Base-by-base conservation (phyloP, 1,284 basidiomycete genomes). In the Cryptococcus deneoformans region DNA sequence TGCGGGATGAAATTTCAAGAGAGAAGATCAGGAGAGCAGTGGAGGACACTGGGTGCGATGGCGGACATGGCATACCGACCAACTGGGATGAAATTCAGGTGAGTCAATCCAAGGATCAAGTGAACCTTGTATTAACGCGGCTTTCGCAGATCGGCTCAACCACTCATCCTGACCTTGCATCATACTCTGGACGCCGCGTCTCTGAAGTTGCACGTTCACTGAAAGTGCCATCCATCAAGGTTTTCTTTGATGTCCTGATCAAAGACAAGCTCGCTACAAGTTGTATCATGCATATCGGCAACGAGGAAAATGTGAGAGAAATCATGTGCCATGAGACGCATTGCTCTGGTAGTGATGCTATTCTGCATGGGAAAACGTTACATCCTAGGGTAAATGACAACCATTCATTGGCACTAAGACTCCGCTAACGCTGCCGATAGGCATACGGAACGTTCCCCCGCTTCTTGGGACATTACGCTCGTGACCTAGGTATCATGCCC, bases 31-130 rank as follows among this genome's bases (percentile, higher is more conserved):
- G 70, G 35, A 51, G 65, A 16, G 71, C 68, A 1, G 60, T 77
- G 8, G 72, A 76, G 50, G 66, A 63, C 1, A 65, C 57, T 6
- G 76, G 76, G 1, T 75, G 72, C 52, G 76, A 77, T 63, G 76
- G 76, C 34, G 74, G 75, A 0, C 75, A 77, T 63, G 75, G 75
- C 2, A 64, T 75, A 29, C 71, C 76, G 1, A 71, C 69, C 3
- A 63, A 77, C 57, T 77, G 72, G 71, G 61, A 61, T 6, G 63
- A 59, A 39, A 77, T 77, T 16, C 70, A 75, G 63, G 70, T 76
- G 52, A 58, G 68, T 56, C 29, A 29, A 29, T 29, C 29, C 29
- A 29, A 29, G 16, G 4, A 11, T 2, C 40, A 11, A 11, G 16
- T 24, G 20, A 47, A 3, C 16, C 5, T 12, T 47, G 34, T 2